Base-by-base conservation (phyloP, 73 alveolate genomes). In the Halteria grandinella region DNA sequence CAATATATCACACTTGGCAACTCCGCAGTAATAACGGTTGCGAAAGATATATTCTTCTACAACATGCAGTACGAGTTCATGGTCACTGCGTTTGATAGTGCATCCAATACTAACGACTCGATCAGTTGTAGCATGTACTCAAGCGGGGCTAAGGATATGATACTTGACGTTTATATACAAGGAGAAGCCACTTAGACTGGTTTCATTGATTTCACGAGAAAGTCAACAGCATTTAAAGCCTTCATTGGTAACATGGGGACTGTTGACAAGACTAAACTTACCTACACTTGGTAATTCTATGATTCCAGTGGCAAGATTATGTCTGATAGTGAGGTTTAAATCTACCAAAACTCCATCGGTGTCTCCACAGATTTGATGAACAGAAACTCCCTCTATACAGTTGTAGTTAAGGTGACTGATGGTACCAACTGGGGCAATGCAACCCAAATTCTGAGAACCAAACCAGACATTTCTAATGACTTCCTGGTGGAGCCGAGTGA, bases 401-500 rank as follows among this genome's bases (percentile, higher is more conserved):
- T 60, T 10, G 11, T 21, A 2, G 77, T 60, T 15, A 17, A 4
- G 3, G 77, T 45, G 15, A 60, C 55, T 1, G 49, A 34, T 12
- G 77, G 58, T 10, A 2, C 34, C 24, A 21, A n/a, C 8, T n/a
- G 3, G 7, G 77, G 77, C 6, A 24, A n/a, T 18, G 77, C 58
- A 3, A 60, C 23, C 34, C 43, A 24, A 32, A 21, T 29, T 8
- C 43, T 60, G 14, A 3, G 43, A 8, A 36, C 77, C 10, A 7
- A 5, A 40, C 77, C 77, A 36, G 77, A 39, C 3, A 28, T 60
- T 8, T 60, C 77, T 3, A 36, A 25, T 10, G 77, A 60, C n/a
- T 60, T 60, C 20, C 37, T 55, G 43, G 77, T 60, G 17, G 43
- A 60, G 43, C 77, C 77, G 41, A 6, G 20, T 34, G 77, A 59